These are phyloP conservation scores for Postia placenta DNA, from an alignment of 768 basidiomycete species.

Conservation along the genomic window DNA sequence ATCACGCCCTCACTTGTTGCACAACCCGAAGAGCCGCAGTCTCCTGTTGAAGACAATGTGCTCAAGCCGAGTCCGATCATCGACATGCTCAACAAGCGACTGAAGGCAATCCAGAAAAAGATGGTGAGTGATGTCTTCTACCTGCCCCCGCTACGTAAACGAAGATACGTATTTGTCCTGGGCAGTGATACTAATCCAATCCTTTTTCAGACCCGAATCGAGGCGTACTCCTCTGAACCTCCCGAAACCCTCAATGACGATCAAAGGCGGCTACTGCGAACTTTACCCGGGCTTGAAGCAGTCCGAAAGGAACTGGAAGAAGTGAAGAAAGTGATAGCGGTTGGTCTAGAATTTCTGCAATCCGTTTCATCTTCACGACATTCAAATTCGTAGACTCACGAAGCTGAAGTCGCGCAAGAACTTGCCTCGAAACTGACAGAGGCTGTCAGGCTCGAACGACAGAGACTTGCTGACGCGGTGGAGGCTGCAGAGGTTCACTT, in stretches of 20 bases:
- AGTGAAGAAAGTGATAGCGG: slow-evolving; percentile 81
- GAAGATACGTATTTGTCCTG: neutral
- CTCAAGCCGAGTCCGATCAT: slow-evolving; percentile 65
- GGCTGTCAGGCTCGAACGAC: slow-evolving; percentile 48
- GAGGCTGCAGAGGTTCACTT: slow-evolving; percentile 47
- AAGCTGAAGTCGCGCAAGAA: slow-evolving; percentile 57
- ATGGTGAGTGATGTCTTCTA: slow-evolving; percentile 45
- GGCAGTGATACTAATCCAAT: no score
- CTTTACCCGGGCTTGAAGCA: slow-evolving; percentile 71
- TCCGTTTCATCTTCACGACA: no score
- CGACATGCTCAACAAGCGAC: slow-evolving; percentile 73
- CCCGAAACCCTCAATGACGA: slow-evolving; percentile 80
- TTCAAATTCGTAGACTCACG: slow-evolving; percentile 56
- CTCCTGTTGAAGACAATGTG: slow-evolving; percentile 28
- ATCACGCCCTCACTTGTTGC: slow-evolving; percentile 42
- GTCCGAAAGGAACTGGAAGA: slow-evolving; percentile 79
- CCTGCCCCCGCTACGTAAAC: slow-evolving; percentile 1
- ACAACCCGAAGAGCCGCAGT: slow-evolving; percentile 20
- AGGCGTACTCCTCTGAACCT: slow-evolving; percentile 61
- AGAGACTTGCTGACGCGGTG: slow-evolving; percentile 50
- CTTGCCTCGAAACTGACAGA: slow-evolving; percentile 48
- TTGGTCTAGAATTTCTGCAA: slow-evolving; percentile 29
- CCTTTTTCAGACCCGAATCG: slow-evolving; percentile 79
- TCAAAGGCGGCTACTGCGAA: slow-evolving; percentile 69
- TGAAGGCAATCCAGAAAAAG: slow-evolving; percentile 77